phyloP scores from a whole-genome alignment of 1,284 basidiomycete genomes.

The Flammula alnicola region DNA sequence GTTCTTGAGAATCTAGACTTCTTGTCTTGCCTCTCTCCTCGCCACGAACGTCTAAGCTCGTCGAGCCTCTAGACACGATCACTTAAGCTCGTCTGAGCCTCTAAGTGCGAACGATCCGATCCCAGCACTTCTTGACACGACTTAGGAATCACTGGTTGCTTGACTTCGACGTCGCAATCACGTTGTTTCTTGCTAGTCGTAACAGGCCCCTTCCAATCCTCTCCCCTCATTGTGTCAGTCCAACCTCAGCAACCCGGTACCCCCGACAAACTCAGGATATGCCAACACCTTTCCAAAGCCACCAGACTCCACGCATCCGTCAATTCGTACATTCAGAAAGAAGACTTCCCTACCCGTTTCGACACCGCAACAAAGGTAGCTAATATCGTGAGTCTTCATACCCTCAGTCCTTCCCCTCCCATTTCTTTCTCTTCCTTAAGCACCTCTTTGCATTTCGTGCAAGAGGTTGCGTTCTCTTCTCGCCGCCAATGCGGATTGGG shows the following conservation, averaged over 20 bases:
- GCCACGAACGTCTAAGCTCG: too few relatives aligned
- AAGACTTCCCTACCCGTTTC: constrained; percentile 19
- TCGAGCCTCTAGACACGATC: too few relatives aligned
- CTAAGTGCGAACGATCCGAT: too few relatives aligned
- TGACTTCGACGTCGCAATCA: too few relatives aligned
- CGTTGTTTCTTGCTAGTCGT: too few relatives aligned
- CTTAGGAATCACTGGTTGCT: too few relatives aligned
- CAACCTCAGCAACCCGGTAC: constrained; percentile 19
- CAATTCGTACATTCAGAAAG: constrained; percentile 17
- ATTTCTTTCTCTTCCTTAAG: not conserved
- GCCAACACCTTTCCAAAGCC: constrained; percentile 21
- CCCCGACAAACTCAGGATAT: constrained; percentile 23
- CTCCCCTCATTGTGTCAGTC: constrained; percentile 20
- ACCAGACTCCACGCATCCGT: constrained; percentile 10
- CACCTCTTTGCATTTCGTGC: constrained; percentile 1
- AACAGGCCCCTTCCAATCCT: constrained; percentile 26
- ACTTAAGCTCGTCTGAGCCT: too few relatives aligned
- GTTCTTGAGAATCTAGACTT: too few relatives aligned
- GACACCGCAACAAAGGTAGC: constrained; percentile 15
- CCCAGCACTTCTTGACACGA: too few relatives aligned
- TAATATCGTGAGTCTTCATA: constrained; percentile 15
- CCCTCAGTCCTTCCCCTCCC: not conserved
- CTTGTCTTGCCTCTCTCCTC: too few relatives aligned
- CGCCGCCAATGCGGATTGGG: too few relatives aligned
- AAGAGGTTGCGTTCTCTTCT: too few relatives aligned